A percentile compares a stretch with the other conserved stretches of the same genome.
Conservation (phyloP, 139 green algal species). For the Micromonas commoda region DNA sequence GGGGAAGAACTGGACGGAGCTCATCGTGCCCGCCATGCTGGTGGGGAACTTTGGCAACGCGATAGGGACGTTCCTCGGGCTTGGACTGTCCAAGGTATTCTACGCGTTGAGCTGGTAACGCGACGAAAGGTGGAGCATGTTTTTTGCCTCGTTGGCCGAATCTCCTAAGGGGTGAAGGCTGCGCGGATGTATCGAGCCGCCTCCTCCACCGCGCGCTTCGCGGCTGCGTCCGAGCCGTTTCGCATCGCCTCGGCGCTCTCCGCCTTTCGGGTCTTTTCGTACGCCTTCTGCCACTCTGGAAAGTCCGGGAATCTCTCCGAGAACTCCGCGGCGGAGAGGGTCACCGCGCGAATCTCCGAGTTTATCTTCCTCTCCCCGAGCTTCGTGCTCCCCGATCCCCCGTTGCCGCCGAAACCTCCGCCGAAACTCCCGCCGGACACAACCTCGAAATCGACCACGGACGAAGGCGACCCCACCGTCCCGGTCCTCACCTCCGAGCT, state of each 20-base stretch:
- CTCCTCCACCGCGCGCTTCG: too few species aligned
- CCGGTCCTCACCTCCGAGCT: too few species aligned
- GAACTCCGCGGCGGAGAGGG: background rate
- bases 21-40: constrained; percentile 20
- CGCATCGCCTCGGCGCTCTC: background rate
- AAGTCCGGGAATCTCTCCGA: background rate
- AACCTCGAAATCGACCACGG: too few species aligned
- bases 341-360: background rate
- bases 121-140: background rate
- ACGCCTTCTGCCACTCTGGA: background rate
- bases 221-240: too few species aligned
- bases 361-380: background rate
- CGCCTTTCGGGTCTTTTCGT: background rate
- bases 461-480: too few species aligned
- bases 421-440: too few species aligned
- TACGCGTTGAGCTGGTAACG: background rate
- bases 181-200: too few species aligned
- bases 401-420: too few species aligned
- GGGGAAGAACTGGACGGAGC: background rate
- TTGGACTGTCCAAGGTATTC: constrained; percentile 11
- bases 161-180: too few species aligned
- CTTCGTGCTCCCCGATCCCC: too few species aligned
- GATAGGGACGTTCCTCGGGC: constrained; percentile 24
- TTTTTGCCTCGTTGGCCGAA: too few species aligned
- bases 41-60: constrained; percentile 29